phyloP scores from a whole-genome alignment of 2,329 filamentous ascomycete species.

The Aspergillus texensis region DNA sequence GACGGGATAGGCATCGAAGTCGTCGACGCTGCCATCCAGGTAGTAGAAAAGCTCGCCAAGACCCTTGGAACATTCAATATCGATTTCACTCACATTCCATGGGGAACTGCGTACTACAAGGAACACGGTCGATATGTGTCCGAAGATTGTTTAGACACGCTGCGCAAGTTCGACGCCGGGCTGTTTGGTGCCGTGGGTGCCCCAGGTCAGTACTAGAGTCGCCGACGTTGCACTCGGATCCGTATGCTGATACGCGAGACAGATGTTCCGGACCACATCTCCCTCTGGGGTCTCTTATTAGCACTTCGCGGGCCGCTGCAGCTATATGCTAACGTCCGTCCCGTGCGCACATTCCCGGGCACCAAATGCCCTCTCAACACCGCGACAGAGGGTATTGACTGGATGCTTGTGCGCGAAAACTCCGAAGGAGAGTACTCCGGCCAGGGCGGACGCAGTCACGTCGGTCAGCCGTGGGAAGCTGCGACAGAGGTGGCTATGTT shows the following conservation, averaged over 20 bases:
- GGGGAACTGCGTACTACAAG: slow-evolving; percentile 46
- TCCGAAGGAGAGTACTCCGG: slow-evolving; percentile 60
- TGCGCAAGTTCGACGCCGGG: slow-evolving; percentile 57
- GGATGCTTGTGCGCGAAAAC: slow-evolving; percentile 60
- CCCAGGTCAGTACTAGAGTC: slow-evolving; percentile 44
- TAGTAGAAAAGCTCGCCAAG: slow-evolving; percentile 49
- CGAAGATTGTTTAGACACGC: slow-evolving; percentile 51
- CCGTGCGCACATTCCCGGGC: slow-evolving; percentile 53
- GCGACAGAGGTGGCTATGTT: slow-evolving; percentile 59
- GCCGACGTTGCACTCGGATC: not conserved
- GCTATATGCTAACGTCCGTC: slow-evolving; percentile 60
- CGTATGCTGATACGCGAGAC: not conserved
- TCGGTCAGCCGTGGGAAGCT: slow-evolving; percentile 54
- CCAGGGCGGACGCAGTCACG: slow-evolving; percentile 56
- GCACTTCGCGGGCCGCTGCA: slow-evolving; percentile 60
- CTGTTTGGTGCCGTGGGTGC: slow-evolving; percentile 64
- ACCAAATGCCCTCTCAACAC: slow-evolving; percentile 54
- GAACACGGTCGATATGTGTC: slow-evolving; percentile 58
- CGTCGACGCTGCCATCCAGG: slow-evolving; percentile 57
- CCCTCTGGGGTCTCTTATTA: slow-evolving; percentile 58
- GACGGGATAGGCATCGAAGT: slow-evolving; percentile 68
- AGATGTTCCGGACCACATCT: slow-evolving; percentile 61
- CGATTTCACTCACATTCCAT: slow-evolving; percentile 52
- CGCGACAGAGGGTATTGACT: slow-evolving; percentile 54
- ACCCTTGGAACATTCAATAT: slow-evolving; percentile 51